Percentiles rank a stretch among this genome's conserved stretches.
phyloP scores from a whole-genome alignment of 73 alveolate species.

The Tetrahymena thermophila region DNA sequence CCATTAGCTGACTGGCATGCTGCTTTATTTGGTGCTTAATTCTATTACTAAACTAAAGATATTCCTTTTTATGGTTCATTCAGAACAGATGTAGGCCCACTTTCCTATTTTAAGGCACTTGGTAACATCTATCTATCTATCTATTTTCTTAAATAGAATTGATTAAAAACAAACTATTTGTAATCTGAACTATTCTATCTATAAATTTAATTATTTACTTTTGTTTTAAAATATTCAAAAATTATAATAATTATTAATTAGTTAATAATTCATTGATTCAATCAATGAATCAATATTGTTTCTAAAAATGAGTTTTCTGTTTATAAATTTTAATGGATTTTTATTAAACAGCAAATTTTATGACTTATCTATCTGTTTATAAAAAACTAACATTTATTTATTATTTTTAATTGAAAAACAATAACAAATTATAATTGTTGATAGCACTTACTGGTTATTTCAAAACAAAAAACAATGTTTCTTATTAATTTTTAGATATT shows the following conservation, averaged over 20 bases:
- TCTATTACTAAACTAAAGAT: not conserved
- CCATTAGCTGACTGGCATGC: not conserved
- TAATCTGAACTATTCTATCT: not conserved
- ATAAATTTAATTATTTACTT: not conserved
- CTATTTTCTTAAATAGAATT: not conserved
- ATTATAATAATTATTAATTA: too few relatives aligned
- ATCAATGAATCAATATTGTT: not conserved
- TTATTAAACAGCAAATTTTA: not conserved
- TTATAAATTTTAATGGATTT: not conserved
- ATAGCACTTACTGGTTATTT: not conserved
- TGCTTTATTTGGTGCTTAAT: not conserved
- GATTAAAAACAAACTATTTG: not conserved
- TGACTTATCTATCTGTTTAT: too few relatives aligned
- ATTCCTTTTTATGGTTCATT: not conserved
- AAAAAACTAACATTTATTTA: too few relatives aligned
- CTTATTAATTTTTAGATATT: too few relatives aligned
- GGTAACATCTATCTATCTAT: not conserved
- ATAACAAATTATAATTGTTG: not conserved
- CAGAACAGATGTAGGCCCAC: not conserved
- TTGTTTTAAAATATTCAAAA: not conserved
- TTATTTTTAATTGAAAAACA: too few relatives aligned
- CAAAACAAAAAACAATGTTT: not conserved
- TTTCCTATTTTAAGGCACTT: not conserved
- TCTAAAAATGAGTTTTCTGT: not conserved
- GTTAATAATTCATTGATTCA: not conserved